Evolutionary conservation across 164 flowering plant genomes (phyloP).

Genomic region (Chloranthus sessilifolius): DNA sequence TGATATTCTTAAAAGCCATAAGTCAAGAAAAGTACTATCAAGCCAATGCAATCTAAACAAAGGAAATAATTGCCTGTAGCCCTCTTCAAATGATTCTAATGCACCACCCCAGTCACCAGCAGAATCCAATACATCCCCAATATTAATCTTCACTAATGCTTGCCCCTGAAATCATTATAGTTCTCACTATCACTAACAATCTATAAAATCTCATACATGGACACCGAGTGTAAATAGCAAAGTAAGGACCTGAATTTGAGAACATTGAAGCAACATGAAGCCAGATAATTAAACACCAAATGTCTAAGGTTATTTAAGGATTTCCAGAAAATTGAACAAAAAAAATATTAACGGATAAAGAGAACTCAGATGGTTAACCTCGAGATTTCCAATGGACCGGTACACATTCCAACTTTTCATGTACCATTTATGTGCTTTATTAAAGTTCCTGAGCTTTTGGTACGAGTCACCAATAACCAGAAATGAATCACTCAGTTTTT

Average conservation of each 20-base stretch:
- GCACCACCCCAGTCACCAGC: conserved; percentile 70
- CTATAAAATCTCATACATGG: no score
- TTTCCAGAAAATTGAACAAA: no score
- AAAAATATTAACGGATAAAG: no score
- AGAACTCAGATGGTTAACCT: conserved; percentile 45
- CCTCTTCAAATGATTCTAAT: conserved; percentile 73
- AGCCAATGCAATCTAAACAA: background rate
- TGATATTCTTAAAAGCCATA: background rate
- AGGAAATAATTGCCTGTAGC: conserved; percentile 48
- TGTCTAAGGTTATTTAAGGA: no score
- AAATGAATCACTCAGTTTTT: conserved; percentile 79
- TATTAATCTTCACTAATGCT: conserved; percentile 72
- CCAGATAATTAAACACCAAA: no score
- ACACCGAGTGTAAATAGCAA: no score
- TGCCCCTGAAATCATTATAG: conserved; percentile 62
- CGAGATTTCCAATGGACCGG: conserved; percentile 70
- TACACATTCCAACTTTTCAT: conserved; percentile 59
- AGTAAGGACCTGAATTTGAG: no score
- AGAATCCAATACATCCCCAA: conserved; percentile 75
- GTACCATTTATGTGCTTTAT: conserved; percentile 84
- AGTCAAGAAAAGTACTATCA: background rate
- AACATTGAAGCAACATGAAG: no score
- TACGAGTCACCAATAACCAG: conserved; percentile 84
- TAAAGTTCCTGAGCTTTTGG: conserved; percentile 72
- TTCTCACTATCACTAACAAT: no score